Evolutionary conservation across 169 alveolate genomes (phyloP).

Genomic region (Plasmodium vivax): DNA sequence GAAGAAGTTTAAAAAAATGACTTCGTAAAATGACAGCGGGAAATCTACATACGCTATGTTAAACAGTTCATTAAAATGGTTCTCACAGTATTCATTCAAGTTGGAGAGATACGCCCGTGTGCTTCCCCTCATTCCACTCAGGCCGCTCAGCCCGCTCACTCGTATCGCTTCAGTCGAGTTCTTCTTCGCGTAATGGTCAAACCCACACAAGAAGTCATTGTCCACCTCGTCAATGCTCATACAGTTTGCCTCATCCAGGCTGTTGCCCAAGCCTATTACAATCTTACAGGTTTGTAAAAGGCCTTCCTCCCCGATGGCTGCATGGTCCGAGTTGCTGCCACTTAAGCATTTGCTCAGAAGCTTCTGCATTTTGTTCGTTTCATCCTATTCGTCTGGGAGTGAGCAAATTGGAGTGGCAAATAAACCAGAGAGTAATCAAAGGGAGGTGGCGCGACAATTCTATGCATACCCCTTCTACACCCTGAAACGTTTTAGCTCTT

Average conservation of each 20-base stretch:
- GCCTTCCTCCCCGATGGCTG: conserved; percentile 12
- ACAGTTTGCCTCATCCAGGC: conserved; percentile 16
- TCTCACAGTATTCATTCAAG: conserved; percentile 64
- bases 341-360: conserved; percentile 41
- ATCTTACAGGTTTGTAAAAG: conserved; percentile 31
- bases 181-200: conserved; percentile 45
- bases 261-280: conserved; percentile 1
- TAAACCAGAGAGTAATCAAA: not conserved
- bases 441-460: not conserved
- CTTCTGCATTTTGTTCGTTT: conserved; percentile 29
- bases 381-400: not conserved
- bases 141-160: not conserved
- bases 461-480: not conserved
- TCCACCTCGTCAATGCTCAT: not conserved
- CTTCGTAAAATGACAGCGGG: conserved; percentile 30
- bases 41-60: conserved; percentile 34
- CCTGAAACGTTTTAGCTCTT: not conserved
- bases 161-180: conserved; percentile 14
- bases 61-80: conserved; percentile 48
- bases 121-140: too few species aligned
- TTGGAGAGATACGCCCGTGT: not conserved
- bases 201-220: conserved; percentile 35
- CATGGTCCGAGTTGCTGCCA: not conserved
- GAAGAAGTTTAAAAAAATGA: conserved; percentile 30
- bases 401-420: not conserved